Conservation (phyloP, 148 eudicot species). For the Camellia sinensis region DNA sequence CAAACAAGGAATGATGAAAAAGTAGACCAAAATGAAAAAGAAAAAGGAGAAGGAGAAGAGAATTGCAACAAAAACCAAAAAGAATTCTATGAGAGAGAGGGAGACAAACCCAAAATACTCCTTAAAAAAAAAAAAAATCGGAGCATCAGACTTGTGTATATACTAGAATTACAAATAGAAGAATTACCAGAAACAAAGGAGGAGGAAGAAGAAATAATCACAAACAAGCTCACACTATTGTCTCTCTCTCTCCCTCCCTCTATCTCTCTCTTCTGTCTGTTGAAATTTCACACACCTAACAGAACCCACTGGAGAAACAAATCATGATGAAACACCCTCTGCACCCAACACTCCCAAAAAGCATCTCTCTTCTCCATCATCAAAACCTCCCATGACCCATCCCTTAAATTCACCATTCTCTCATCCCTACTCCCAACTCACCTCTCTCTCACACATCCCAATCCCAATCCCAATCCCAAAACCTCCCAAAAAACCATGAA, state of each 20-base stretch:
- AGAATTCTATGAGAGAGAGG: constrained; percentile 15
- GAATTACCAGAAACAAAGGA: neutral
- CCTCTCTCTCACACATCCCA: constrained; percentile 22
- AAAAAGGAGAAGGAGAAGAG: constrained; percentile 40
- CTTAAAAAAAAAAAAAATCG: neutral
- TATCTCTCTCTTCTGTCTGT: constrained; percentile 20
- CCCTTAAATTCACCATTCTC: constrained; percentile 48
- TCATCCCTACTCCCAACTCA: no score
- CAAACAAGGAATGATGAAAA: constrained; percentile 77
- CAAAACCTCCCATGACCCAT: constrained; percentile 25
- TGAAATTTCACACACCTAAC: constrained; percentile 37
- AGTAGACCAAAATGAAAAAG: constrained; percentile 13
- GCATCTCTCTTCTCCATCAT: constrained; percentile 29
- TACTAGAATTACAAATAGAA: neutral
- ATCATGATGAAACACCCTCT: constrained; percentile 69
- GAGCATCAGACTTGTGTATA: neutral
- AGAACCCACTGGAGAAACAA: constrained; percentile 43
- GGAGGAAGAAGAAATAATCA: constrained; percentile 2
- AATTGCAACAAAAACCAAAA: constrained; percentile 24
- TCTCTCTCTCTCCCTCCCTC: constrained; percentile 6
- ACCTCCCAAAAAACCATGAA: constrained; percentile 38
- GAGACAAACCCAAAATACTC: constrained; percentile 10
- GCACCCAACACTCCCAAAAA: constrained; percentile 63
- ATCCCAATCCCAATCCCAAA: constrained; percentile 4
- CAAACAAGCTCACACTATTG: neutral